A percentile compares a stretch with the other conserved stretches of the same genome.
Evolutionary conservation across 164 flowering plant species (phyloP).

Genomic region (Magnolia officinalis): DNA sequence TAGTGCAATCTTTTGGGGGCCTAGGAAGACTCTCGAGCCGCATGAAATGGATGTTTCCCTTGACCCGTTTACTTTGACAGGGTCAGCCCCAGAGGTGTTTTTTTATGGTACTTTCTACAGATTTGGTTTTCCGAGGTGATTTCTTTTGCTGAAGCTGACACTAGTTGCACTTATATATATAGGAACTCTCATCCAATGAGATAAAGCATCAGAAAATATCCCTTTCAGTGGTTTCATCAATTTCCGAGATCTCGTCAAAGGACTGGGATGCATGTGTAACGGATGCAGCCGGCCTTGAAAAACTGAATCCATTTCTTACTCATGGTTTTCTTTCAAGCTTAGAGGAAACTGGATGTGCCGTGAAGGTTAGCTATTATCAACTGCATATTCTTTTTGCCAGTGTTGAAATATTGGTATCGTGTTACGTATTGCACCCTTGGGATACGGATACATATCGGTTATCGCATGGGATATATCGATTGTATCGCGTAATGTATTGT

Average conservation of each 20-base stretch:
- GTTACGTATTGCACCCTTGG: too few species aligned
- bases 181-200: slow-evolving; percentile 34
- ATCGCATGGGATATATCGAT: too few species aligned
- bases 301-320: slow-evolving; percentile 72
- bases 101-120: slow-evolving; percentile 9
- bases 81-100: slow-evolving; percentile 47
- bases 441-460: too few species aligned
- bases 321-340: slow-evolving; percentile 90
- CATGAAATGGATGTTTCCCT: slow-evolving; percentile 38
- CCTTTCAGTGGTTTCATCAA: slow-evolving; percentile 66
- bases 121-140: slow-evolving; percentile 10
- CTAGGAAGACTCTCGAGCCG: slow-evolving; percentile 45
- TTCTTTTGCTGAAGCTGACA: slow-evolving; percentile 6
- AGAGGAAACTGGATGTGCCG: slow-evolving; percentile 77
- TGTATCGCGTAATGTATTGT: too few species aligned
- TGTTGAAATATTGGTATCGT: too few species aligned
- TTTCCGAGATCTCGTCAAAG: slow-evolving; percentile 55
- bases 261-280: slow-evolving; percentile 88
- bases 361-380: slow-evolving; percentile 51
- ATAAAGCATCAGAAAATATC: slow-evolving; percentile 42
- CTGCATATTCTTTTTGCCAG: not conserved
- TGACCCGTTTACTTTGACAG: slow-evolving; percentile 51
- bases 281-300: slow-evolving; percentile 66
- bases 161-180: not conserved
- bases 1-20: slow-evolving; percentile 74